A percentile compares a stretch with the other conserved stretches of the same genome.
These are phyloP conservation scores for Salix viminalis DNA, from an alignment of 345 rosid genomes.

Conservation along the genomic window DNA sequence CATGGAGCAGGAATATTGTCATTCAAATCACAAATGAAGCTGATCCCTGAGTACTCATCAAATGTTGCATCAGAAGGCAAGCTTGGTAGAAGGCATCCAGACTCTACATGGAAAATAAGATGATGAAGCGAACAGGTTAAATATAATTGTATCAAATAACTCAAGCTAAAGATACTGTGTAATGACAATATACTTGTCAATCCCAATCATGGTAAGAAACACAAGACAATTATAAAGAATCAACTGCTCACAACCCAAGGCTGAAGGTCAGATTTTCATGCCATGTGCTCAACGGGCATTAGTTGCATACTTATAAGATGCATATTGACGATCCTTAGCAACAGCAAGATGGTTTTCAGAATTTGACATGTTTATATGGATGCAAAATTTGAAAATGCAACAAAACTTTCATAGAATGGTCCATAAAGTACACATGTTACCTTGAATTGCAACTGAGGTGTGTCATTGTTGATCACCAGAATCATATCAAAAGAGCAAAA, in stretches of 20 bases:
- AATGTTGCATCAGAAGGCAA: constrained; percentile 92
- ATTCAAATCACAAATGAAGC: constrained; percentile 95
- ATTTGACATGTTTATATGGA: background rate
- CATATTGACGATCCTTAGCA: background rate
- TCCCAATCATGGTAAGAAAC: background rate
- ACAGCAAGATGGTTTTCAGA: background rate
- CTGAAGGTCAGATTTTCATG: background rate
- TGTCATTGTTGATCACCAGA: constrained; percentile 13
- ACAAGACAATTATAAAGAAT: background rate
- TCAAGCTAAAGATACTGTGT: background rate
- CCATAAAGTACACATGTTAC: constrained; percentile 27
- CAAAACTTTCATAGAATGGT: background rate
- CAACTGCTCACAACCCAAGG: background rate
- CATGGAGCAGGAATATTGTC: constrained; percentile 95
- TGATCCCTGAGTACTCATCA: constrained; percentile 66
- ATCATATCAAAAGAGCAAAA: constrained; percentile 5
- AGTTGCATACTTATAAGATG: too few relatives aligned
- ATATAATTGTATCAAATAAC: background rate
- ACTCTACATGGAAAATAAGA: constrained; percentile 36
- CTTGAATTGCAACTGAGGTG: constrained; percentile 63
- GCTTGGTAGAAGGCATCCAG: constrained; percentile 96
- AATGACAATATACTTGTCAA: background rate
- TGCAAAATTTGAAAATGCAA: background rate
- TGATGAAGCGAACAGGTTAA: constrained; percentile 13
- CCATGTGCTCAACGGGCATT: background rate